Conservation (phyloP, 768 basidiomycete genomes). For the Auricularia sp. region DNA sequence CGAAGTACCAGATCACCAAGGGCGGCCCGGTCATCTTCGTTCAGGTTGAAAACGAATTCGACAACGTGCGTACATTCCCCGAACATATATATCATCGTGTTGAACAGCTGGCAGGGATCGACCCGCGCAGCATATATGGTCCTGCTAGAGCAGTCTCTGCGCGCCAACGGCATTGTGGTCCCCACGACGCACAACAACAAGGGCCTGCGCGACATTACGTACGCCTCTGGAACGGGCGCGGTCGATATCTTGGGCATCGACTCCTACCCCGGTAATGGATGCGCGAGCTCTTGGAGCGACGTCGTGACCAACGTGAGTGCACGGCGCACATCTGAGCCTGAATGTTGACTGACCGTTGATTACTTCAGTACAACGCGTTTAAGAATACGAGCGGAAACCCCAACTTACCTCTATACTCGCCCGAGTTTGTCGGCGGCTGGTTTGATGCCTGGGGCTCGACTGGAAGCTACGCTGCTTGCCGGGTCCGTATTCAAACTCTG, state of each 20-base stretch:
- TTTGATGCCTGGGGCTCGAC: slow-evolving; percentile 76
- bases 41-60: slow-evolving; percentile 50
- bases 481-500: background rate
- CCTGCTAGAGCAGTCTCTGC: slow-evolving; percentile 33
- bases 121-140: slow-evolving; percentile 40
- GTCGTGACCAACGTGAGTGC: slow-evolving; percentile 28
- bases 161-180: slow-evolving; percentile 36
- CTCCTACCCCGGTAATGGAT: slow-evolving; percentile 33
- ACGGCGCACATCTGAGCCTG: background rate
- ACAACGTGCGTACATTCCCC: background rate
- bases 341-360: background rate
- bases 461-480: slow-evolving; percentile 35
- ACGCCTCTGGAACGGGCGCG: slow-evolving; percentile 30
- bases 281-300: slow-evolving; percentile 39
- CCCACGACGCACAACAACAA: slow-evolving; percentile 41
- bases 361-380: background rate
- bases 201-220: slow-evolving; percentile 40
- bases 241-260: slow-evolving; percentile 41
- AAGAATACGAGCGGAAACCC: slow-evolving; percentile 20
- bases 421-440: slow-evolving; percentile 60
- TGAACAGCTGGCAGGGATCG: slow-evolving; percentile 17
- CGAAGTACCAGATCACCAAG: slow-evolving; percentile 45
- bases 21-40: slow-evolving; percentile 50
- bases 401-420: slow-evolving; percentile 57
- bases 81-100: slow-evolving; percentile 40